Evolutionary conservation across 129 eudicot species (phyloP).

Genomic region (Mikania micrantha): DNA sequence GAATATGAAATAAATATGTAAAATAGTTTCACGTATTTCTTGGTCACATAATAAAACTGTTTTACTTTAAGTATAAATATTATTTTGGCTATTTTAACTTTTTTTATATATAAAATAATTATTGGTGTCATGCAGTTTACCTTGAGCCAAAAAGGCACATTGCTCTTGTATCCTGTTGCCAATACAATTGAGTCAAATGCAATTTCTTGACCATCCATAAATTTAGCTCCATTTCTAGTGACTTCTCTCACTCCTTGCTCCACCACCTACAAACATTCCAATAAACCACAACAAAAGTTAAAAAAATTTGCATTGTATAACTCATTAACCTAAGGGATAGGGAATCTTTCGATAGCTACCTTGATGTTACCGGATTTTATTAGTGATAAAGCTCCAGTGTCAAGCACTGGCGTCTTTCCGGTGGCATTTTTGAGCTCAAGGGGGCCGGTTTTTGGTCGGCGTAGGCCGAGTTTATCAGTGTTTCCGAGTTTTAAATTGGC

Average conservation of each 20-base stretch:
- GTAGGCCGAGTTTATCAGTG: conserved; percentile 61
- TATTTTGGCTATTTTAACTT: neutral
- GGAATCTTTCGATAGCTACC: conserved; percentile 43
- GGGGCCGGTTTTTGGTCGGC: conserved; percentile 86
- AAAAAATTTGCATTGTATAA: neutral
- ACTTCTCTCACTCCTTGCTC: conserved; percentile 65
- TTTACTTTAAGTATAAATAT: too few relatives aligned
- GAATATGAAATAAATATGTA: too few relatives aligned
- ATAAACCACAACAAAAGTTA: conserved; percentile 10
- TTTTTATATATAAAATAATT: neutral
- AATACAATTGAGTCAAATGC: conserved; percentile 74
- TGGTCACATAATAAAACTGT: too few relatives aligned
- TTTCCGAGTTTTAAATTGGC: conserved; percentile 54
- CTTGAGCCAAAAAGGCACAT: conserved; percentile 92
- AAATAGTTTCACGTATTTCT: too few relatives aligned
- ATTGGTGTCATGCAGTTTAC: conserved; percentile 32
- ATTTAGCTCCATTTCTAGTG: conserved; percentile 74
- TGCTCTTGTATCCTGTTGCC: conserved; percentile 92
- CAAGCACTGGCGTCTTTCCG: conserved; percentile 88
- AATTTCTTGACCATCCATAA: conserved; percentile 68
- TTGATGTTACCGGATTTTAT: conserved; percentile 74
- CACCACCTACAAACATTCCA: conserved; percentile 49
- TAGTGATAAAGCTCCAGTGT: conserved; percentile 70
- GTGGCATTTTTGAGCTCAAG: conserved; percentile 79
- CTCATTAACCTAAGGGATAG: conserved; percentile 10